Base-by-base conservation (phyloP, 1,139 yeast species). In the Pichia sp. region DNA sequence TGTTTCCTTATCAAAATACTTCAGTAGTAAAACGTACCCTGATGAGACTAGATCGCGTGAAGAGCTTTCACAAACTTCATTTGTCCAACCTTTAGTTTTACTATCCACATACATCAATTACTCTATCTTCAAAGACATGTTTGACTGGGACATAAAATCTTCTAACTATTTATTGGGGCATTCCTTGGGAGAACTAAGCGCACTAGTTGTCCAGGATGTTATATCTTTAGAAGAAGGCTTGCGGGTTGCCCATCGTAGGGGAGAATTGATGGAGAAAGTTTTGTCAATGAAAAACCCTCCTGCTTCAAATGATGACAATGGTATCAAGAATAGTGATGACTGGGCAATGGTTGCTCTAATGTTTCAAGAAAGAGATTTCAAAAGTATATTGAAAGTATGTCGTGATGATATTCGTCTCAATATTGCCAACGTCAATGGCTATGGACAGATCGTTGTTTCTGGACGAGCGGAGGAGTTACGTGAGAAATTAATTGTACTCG, bases 161-260 rank as follows among this genome's bases (percentile, higher is more conserved):
- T 52, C 60, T 1, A 63, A 66, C 44, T 64, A 58, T 48, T 53
- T 62, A 40, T 41, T 67, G n/a, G 73, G 73, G 4, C 73, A 69
- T 51, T 68, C 72, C 4, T 51, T 70, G 18, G 73, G 73, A 1
- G 73, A 70, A 46, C 62, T 69, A 10, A 60, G 66, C 18, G 54
- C 62, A 3, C 46, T 70, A 25, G 64, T 61, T 2, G 42, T 65
- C 6, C 70, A 66, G 53, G 65, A 53, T 4, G 58, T 58, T 0
- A 44, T 70, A 0, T 30, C 61, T 0, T 59, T 67, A 23, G 61
- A 58, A 13, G 50, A 63, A n/a, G 66, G 66, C 2, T 47, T 70
- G 8, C 23, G 44, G 3, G 47, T 67, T 3, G 66, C 68, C 2
- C 56, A 60, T 34, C 39, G 53, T 19, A 54, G 73, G 26, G 73